phyloP scores from a whole-genome alignment of 192 early-diverging fungal species.

The Entophlyctis luteolus region DNA sequence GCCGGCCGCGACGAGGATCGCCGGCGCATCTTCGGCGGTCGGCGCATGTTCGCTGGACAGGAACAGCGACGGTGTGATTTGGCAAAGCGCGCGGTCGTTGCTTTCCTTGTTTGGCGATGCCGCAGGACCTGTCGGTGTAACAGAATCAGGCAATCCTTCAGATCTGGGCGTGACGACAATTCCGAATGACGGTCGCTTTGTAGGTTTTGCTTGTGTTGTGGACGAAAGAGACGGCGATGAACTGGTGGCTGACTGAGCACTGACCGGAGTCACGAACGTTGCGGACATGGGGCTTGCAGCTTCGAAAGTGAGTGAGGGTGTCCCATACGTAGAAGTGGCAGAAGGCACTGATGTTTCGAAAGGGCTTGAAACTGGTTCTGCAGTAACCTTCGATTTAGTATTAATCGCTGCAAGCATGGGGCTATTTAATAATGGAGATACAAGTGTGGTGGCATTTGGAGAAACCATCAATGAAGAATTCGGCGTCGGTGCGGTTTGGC shows the following conservation, averaged over 20 bases:
- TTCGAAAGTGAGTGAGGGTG: background rate
- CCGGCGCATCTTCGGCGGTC: conserved; percentile 43
- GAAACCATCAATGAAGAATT: background rate
- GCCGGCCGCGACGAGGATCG: conserved; percentile 45
- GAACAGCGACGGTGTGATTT: conserved; percentile 58
- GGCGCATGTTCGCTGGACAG: conserved; percentile 64
- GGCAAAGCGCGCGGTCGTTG: conserved; percentile 45
- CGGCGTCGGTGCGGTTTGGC: background rate
- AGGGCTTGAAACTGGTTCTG: background rate
- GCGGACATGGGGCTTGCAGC: background rate
- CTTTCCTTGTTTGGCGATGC: conserved; percentile 28
- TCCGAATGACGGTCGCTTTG: conserved; percentile 2
- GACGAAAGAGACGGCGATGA: background rate
- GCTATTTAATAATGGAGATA: background rate
- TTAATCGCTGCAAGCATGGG: background rate
- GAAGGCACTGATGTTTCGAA: background rate
- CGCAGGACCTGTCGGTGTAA: background rate
- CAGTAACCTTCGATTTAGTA: background rate
- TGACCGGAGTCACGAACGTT: background rate
- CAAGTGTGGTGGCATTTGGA: background rate
- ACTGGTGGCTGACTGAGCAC: background rate
- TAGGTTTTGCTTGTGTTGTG: background rate
- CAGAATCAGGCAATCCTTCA: background rate
- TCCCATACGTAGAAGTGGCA: background rate
- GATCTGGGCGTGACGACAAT: background rate